Evolutionary conservation across 495 filamentous ascomycete genomes (phyloP), one percentile per base, ranked within the genome.

Genomic region (Choiromyces venosus): DNA sequence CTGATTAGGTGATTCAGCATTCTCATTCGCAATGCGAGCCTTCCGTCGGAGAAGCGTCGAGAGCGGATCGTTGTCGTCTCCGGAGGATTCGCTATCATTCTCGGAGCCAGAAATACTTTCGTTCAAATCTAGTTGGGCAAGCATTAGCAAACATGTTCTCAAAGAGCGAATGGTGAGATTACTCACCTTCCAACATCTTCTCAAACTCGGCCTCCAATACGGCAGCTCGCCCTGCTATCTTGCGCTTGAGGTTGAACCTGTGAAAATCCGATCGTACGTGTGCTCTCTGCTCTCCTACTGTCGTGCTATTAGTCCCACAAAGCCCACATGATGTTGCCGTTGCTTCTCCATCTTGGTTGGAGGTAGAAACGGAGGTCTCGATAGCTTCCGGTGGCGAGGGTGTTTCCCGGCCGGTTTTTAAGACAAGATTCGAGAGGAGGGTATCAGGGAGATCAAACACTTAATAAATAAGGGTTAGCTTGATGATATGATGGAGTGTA

Each of bases 251-350:
- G 81, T 99, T 99, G 82, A 97, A 98, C 70, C 90, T 87, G 82
- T 99, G 95, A 66, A 94, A 86, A 82, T 99, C 95, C n/a, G 94
- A 96, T 70, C 90, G 89, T 37, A 91, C 88, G 84, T 99, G 95
- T 69, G 87, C 86, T 65, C 91, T 88, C 78, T 99, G 96, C 68
- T 97, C 93, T 77, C 89, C 86, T 37, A 97, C 88, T 37, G 85
- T 90, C 37, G 82, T 76, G 77, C 92, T 95, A 0, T 86, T 84
- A 25, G 92, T 85, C 39, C 86, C 86, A 83, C 95, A 99, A 21
- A 98, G 88, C 5, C 90, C 87, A 80, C 95, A 99, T 35, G 91
- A 87, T 56, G 92, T 93, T 4, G 92, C 88, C 52, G 87, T 85
- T 86, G 84, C 70, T 83, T 83, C 29, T 78, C 80, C 19, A 74